phyloP scores from a whole-genome alignment of 441 rosid species.

The Pelargonium exstipulatum region DNA sequence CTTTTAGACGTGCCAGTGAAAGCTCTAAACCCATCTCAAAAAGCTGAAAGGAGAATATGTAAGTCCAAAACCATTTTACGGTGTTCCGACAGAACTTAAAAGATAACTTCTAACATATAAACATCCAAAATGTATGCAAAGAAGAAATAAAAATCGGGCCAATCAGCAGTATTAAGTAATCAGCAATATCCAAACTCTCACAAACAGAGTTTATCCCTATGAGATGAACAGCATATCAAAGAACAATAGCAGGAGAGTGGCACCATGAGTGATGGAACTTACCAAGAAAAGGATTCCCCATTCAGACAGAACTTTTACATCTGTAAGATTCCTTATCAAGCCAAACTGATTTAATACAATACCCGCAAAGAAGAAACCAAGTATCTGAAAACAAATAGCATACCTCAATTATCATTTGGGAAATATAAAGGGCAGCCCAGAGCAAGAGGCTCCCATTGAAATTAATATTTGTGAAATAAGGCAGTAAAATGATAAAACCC shows the following conservation, averaged over 20 bases:
- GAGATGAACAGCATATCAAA: not conserved
- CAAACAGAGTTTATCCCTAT: no score
- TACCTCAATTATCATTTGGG: slow-evolving; percentile 1
- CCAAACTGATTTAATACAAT: slow-evolving; percentile 88
- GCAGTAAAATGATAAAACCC: not conserved
- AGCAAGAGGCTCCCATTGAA: no score
- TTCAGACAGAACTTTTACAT: slow-evolving; percentile 90
- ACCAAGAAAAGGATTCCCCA: slow-evolving; percentile 99
- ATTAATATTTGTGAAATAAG: not conserved
- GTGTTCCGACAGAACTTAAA: not conserved
- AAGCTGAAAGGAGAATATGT: slow-evolving; percentile 47
- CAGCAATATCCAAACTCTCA: no score
- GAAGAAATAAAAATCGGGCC: no score
- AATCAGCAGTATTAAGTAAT: not conserved
- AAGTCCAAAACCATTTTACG: slow-evolving; percentile 16
- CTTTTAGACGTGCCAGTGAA: slow-evolving; percentile 89
- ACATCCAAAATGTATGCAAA: not conserved
- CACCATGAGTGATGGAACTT: slow-evolving; percentile 25
- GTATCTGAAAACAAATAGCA: slow-evolving; percentile 54
- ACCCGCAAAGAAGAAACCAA: slow-evolving; percentile 98
- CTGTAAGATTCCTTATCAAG: slow-evolving; percentile 78
- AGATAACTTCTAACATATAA: not conserved
- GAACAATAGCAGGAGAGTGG: slow-evolving; percentile 6
- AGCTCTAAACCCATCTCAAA: slow-evolving; percentile 99
- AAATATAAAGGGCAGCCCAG: not conserved